Evolutionary conservation across 164 flowering plant species (phyloP).

Genomic region (Dillenia suffruticosa): DNA sequence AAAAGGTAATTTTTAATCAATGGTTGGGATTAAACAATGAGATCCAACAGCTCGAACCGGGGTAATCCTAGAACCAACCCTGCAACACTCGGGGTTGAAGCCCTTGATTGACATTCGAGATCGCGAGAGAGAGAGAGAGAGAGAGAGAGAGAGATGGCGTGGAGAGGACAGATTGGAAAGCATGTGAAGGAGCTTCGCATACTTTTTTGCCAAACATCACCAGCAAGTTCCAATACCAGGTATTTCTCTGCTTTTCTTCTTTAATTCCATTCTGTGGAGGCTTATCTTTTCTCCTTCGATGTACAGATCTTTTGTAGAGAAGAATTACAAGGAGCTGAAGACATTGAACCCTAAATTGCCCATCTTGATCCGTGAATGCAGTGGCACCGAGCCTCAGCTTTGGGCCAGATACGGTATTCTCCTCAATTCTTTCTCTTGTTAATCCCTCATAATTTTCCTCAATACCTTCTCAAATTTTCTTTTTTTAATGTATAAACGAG

Average conservation of each 20-base stretch:
- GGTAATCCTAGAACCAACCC: no score
- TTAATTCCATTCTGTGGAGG: not conserved
- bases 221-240: constrained; percentile 71
- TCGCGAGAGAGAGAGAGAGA: not conserved
- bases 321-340: constrained; percentile 81
- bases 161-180: constrained; percentile 37
- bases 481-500: no score
- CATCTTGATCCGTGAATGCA: constrained; percentile 78
- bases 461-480: no score
- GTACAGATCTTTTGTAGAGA: constrained; percentile 64
- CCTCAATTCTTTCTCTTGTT: no score
- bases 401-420: constrained; percentile 83
- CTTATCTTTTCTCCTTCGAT: not conserved
- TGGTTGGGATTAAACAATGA: no score
- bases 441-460: no score
- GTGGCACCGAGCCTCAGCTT: constrained; percentile 64
- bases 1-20: no score
- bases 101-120: no score
- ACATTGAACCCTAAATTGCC: constrained; percentile 79
- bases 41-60: no score
- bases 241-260: constrained; percentile 5
- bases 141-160: constrained; percentile 26
- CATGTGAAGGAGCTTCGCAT: constrained; percentile 71
- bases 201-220: constrained; percentile 74
- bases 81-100: no score